Evolutionary conservation across 2,329 filamentous ascomycete genomes (phyloP).

Genomic region (Cercospora citrullina): DNA sequence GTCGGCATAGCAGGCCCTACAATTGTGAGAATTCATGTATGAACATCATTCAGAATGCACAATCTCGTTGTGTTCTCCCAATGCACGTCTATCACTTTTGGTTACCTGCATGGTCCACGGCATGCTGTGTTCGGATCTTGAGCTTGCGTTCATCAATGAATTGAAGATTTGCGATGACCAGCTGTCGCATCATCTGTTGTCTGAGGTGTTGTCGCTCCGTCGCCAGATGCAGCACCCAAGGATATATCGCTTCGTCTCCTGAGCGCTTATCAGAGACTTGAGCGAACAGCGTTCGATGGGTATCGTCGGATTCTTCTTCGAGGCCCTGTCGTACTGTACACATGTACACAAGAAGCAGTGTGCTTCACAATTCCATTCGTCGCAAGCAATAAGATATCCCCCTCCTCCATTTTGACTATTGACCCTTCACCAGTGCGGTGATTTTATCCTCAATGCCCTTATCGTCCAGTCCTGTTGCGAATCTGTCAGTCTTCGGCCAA

Average conservation of each 20-base stretch:
- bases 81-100: background rate
- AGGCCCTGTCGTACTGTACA: slow-evolving; percentile 28
- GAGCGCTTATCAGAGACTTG: background rate
- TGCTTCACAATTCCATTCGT: slow-evolving; percentile 1
- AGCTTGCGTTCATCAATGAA: background rate
- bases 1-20: background rate
- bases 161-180: background rate
- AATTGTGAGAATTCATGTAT: background rate
- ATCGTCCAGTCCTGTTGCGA: slow-evolving; percentile 61
- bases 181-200: background rate
- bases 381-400: background rate
- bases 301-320: slow-evolving; percentile 22
- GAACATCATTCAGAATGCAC: background rate
- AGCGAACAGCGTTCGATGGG: slow-evolving; percentile 1
- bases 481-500: background rate
- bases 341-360: slow-evolving; percentile 26
- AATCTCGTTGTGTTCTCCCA: background rate
- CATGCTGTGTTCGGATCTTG: background rate
- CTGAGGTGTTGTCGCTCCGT: background rate
- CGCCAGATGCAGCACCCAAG: background rate
- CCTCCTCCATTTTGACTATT: slow-evolving; percentile 23
- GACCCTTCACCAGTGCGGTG: slow-evolving; percentile 60
- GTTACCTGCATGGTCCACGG: background rate
- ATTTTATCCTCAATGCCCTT: slow-evolving; percentile 70
- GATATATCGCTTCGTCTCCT: background rate